These are phyloP conservation scores for Williopsis jadinii DNA, from an alignment of 1,139 yeast genomes.

Conservation along the genomic window DNA sequence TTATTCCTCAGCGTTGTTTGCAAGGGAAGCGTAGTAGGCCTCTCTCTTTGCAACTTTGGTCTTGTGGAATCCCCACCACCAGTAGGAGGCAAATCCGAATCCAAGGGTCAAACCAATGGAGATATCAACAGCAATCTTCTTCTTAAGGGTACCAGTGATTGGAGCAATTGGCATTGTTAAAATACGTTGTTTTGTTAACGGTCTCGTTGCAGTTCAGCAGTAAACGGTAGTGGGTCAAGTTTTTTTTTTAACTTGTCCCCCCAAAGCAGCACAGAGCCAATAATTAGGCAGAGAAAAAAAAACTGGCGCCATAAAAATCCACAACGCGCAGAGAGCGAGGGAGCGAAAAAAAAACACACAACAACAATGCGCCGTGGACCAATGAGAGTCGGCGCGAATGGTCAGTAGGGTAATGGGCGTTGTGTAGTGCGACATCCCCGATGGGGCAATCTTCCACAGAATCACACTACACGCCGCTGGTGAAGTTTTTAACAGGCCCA, in stretches of 20 bases:
- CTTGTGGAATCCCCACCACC: slow-evolving; percentile 79
- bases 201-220: slow-evolving; percentile 13
- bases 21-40: slow-evolving; percentile 70
- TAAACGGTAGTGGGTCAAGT: slow-evolving; percentile 1
- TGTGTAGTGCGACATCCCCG: too few species aligned
- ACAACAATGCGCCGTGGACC: too few species aligned
- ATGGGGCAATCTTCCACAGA: too few species aligned
- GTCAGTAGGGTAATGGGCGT: too few species aligned
- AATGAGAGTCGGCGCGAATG: too few species aligned
- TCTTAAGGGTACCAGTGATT: slow-evolving; percentile 78
- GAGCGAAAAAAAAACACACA: too few species aligned
- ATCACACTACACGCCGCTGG: too few species aligned
- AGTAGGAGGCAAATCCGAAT: slow-evolving; percentile 45
- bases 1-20: slow-evolving; percentile 41
- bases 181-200: background rate
- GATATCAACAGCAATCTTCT: slow-evolving; percentile 78
- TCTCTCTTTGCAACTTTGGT: slow-evolving; percentile 70
- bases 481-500: too few species aligned
- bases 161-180: slow-evolving; percentile 75
- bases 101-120: slow-evolving; percentile 55
- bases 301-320: background rate
- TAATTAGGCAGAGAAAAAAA: background rate
- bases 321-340: too few species aligned
- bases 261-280: too few species aligned
- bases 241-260: background rate